Conservation (phyloP, 176 grass and related monocot genomes). For the Avena atlantica region DNA sequence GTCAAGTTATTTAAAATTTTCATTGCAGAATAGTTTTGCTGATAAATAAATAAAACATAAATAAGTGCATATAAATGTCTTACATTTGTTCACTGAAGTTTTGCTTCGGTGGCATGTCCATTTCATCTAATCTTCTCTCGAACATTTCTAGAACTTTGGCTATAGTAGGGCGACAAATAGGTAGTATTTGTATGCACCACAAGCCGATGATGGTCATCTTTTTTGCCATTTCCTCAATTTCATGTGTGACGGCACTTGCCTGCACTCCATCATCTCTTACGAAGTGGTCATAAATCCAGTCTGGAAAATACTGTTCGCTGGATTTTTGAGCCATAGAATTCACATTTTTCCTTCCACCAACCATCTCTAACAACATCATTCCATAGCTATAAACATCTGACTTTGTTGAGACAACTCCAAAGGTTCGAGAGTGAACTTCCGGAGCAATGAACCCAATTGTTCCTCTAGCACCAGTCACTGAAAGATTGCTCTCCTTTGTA, state of each 20-base stretch:
- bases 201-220: constrained; percentile 50
- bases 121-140: constrained; percentile 43
- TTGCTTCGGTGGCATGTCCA: constrained; percentile 51
- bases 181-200: constrained; percentile 56
- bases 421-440: constrained; percentile 50
- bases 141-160: constrained; percentile 58
- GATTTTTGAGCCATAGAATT: constrained; percentile 22
- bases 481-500: constrained; percentile 45
- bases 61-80: not conserved
- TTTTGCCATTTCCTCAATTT: constrained; percentile 35
- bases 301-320: constrained; percentile 60
- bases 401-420: constrained; percentile 62
- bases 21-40: not conserved
- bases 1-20: not conserved
- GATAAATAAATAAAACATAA: not conserved
- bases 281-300: constrained; percentile 80
- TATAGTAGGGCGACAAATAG: constrained; percentile 50
- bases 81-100: constrained; percentile 20
- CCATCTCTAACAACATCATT: constrained; percentile 83
- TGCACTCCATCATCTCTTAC: constrained; percentile 35
- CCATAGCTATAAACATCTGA: constrained; percentile 74
- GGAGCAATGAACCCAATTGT: constrained; percentile 67
- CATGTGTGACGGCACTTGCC: not conserved
- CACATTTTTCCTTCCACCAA: constrained; percentile 49
- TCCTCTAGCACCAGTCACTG: constrained; percentile 53